Evolutionary conservation across 1,284 basidiomycete species (phyloP).

Genomic region (Serendipita sp.): DNA sequence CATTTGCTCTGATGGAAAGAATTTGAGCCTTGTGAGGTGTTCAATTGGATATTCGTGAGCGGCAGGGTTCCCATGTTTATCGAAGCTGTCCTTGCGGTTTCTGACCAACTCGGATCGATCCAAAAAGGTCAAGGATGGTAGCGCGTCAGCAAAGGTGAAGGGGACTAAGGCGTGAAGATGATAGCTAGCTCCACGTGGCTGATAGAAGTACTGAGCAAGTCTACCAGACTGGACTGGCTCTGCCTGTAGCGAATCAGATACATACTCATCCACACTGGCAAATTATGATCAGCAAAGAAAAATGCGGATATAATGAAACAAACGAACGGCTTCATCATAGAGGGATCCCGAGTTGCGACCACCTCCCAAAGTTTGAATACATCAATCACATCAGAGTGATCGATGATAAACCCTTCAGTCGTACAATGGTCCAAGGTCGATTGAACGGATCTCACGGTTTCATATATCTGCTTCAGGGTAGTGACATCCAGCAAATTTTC

Average conservation of each 20-base stretch:
- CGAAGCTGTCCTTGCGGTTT: not conserved
- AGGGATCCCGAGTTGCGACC: conserved; percentile 30
- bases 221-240: conserved; percentile 56
- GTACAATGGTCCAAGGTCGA: conserved; percentile 14
- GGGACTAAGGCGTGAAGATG: conserved; percentile 43
- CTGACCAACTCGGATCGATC: conserved; percentile 34
- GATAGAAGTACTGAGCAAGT: conserved; percentile 64
- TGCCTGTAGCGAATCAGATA: conserved; percentile 58
- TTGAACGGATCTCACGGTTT: conserved; percentile 18
- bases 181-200: conserved; percentile 27
- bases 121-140: conserved; percentile 50
- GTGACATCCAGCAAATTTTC: not conserved
- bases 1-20: conserved; percentile 32
- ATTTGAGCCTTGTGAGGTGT: conserved; percentile 10
- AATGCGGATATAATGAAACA: conserved; percentile 48
- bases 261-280: conserved; percentile 57
- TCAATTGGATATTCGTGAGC: conserved; percentile 30
- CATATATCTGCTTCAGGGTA: not conserved
- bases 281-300: conserved; percentile 16
- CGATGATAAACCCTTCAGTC: not conserved
- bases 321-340: conserved; percentile 30
- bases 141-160: conserved; percentile 56
- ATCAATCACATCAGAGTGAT: conserved; percentile 29
- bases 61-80: conserved; percentile 28
- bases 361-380: conserved; percentile 35